phyloP scores from a whole-genome alignment of 2,329 filamentous ascomycete species.

The Penicillium crustosum region DNA sequence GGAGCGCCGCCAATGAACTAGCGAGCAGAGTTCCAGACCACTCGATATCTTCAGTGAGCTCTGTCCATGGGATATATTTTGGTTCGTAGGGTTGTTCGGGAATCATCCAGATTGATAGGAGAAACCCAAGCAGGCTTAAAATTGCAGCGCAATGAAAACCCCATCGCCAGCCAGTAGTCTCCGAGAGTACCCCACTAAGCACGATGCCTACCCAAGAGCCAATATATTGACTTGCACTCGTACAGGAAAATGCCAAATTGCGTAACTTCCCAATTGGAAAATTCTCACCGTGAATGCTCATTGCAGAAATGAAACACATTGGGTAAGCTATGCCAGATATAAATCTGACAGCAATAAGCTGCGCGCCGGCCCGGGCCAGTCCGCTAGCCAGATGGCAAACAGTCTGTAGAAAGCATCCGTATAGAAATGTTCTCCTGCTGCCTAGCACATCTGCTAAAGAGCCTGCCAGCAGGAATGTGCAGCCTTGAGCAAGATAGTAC shows the following conservation, averaged over 20 bases:
- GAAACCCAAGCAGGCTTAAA: slow-evolving; percentile 3
- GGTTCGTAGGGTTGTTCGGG: neutral
- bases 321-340: slow-evolving; percentile 8
- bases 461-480: slow-evolving; percentile 13
- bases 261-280: slow-evolving; percentile 47
- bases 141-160: slow-evolving; percentile 37
- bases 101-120: slow-evolving; percentile 11
- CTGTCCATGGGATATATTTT: neutral
- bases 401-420: slow-evolving; percentile 6
- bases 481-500: slow-evolving; percentile 8
- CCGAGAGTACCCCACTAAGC: slow-evolving; percentile 50
- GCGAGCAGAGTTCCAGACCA: slow-evolving; percentile 16
- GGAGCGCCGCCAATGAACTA: slow-evolving; percentile 4
- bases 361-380: neutral
- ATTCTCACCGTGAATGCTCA: neutral
- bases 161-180: slow-evolving; percentile 50
- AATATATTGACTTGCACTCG: slow-evolving; percentile 51
- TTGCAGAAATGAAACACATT: slow-evolving; percentile 13
- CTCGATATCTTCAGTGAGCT: slow-evolving; percentile 12
- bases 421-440: slow-evolving; percentile 8
- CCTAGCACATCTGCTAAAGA: slow-evolving; percentile 11
- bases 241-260: slow-evolving; percentile 52
- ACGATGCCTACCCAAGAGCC: slow-evolving; percentile 52
- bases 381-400: neutral
- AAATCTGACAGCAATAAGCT: slow-evolving; percentile 9